Conservation (phyloP, 2,329 filamentous ascomycete species). For the Leptodontidium sp. region DNA sequence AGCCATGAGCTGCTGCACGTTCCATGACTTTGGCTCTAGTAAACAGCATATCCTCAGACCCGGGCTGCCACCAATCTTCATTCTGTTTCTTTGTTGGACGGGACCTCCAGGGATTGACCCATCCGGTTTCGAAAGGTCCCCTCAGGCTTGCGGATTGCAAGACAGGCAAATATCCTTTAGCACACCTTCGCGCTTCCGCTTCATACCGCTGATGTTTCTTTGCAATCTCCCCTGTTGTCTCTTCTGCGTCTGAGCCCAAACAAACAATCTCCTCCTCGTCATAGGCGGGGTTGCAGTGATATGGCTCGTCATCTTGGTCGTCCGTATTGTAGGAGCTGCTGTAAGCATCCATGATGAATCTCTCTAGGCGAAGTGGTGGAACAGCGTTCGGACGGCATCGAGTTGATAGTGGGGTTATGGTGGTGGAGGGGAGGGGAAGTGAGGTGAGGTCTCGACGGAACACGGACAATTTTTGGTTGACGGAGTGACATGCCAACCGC, state of each 20-base stretch:
- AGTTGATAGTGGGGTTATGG: slow-evolving; percentile 14
- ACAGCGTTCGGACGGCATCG: slow-evolving; percentile 4
- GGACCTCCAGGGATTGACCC: slow-evolving; percentile 62
- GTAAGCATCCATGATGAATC: slow-evolving; percentile 19
- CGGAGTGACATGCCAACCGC: neutral
- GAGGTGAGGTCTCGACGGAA: neutral
- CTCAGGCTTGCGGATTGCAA: slow-evolving; percentile 67
- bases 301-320: slow-evolving; percentile 46
- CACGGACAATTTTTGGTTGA: slow-evolving; percentile 14
- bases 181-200: slow-evolving; percentile 63
- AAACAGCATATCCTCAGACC: slow-evolving; percentile 39
- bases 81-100: slow-evolving; percentile 30
- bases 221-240: slow-evolving; percentile 56
- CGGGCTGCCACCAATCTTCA: slow-evolving; percentile 39
- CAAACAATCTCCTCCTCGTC: slow-evolving; percentile 58
- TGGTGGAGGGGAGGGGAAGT: neutral
- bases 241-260: slow-evolving; percentile 64
- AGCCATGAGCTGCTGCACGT: slow-evolving; percentile 35
- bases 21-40: slow-evolving; percentile 38
- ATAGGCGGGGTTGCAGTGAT: slow-evolving; percentile 57
- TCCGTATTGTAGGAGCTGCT: slow-evolving; percentile 13
- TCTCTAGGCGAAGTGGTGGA: neutral
- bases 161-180: slow-evolving; percentile 62
- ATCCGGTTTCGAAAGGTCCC: slow-evolving; percentile 67
- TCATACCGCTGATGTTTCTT: slow-evolving; percentile 66